Base-by-base conservation (phyloP, 768 basidiomycete genomes). In the Aureoboletus auriporus region DNA sequence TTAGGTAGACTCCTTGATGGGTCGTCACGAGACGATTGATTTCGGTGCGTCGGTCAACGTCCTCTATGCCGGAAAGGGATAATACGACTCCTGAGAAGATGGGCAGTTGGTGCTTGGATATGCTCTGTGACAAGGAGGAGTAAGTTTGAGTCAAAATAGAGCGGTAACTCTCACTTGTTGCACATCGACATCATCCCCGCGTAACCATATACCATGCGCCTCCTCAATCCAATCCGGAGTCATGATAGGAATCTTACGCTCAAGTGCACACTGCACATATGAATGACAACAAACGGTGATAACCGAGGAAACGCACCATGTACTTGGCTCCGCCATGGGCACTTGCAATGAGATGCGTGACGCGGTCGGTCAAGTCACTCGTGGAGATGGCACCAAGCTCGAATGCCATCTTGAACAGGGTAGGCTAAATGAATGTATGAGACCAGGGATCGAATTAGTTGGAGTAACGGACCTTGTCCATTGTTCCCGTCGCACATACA, bases 271-370 rank as follows among this genome's bases (percentile, higher is more conserved):
- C 92, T 95, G 46, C 4, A 17, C 11, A 42, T 29, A 13, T 49
- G 41, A 58, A 50, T 6, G 31, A 42, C 29, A 4, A 44, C 17
- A 33, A 38, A 40, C 14, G 9, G 5, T 8, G 7, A 23, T 8
- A 2, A 20, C 5, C n/a, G 43, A 42, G 35, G 16, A 39, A 17
- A 64, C 77, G 50, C 47, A 89, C 93, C 66, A 63, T 71, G 63
- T 96, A 95, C 60, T 97, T 97, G 11, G 85, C 78, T 17, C 91
- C 83, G 4, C 88, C 89, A 58, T 89, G 84, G n/a, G 73, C 75
- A n/a, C 68, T 70, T 0, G 93, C 90, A 36, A 97, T 74, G 17
- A 97, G 76, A 71, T 95, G 93, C 0, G 92, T 94, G n/a, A 89
- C 86, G 39, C 74, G 74, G 61, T 91, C 86, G 0, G 92, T 97